Conservation (phyloP, 2,329 filamentous ascomycete species). For the Talaromyces pinophilus region DNA sequence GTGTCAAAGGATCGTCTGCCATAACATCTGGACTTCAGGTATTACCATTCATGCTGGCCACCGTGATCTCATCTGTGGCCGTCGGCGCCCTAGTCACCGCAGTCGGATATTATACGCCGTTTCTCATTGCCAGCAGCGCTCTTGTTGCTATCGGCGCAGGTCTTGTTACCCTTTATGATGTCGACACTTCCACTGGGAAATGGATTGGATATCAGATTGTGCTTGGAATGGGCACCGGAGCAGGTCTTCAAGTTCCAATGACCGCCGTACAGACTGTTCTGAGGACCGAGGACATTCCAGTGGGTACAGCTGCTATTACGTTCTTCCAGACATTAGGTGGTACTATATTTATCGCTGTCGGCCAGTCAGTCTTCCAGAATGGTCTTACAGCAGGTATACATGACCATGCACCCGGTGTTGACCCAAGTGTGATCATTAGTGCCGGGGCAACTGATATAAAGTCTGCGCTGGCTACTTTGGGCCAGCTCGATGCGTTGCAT, state of each 20-base stretch:
- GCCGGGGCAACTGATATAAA: conserved; percentile 11
- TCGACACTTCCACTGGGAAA: conserved; percentile 26
- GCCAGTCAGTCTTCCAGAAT: conserved; percentile 34
- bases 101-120: conserved; percentile 23
- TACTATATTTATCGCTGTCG: conserved; percentile 40
- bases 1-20: conserved; percentile 36
- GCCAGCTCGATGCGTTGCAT: background rate
- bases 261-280: conserved; percentile 27
- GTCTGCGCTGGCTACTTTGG: background rate
- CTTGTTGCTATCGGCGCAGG: conserved; percentile 25
- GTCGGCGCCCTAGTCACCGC: conserved; percentile 10
- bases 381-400: conserved; percentile 13
- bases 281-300: conserved; percentile 33
- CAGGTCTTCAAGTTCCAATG: conserved; percentile 30
- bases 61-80: conserved; percentile 10
- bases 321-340: conserved; percentile 43
- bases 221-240: conserved; percentile 30
- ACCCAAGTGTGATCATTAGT: conserved; percentile 4
- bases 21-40: conserved; percentile 46
- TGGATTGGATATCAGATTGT: conserved; percentile 39
- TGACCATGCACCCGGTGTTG: background rate
- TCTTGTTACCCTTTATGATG: conserved; percentile 26
- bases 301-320: conserved; percentile 37
- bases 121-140: conserved; percentile 17
- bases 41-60: conserved; percentile 32